Percentiles rank a stretch among this genome's conserved stretches.
Conservation (phyloP, 345 rosid species). For the Corymbia maculata region DNA sequence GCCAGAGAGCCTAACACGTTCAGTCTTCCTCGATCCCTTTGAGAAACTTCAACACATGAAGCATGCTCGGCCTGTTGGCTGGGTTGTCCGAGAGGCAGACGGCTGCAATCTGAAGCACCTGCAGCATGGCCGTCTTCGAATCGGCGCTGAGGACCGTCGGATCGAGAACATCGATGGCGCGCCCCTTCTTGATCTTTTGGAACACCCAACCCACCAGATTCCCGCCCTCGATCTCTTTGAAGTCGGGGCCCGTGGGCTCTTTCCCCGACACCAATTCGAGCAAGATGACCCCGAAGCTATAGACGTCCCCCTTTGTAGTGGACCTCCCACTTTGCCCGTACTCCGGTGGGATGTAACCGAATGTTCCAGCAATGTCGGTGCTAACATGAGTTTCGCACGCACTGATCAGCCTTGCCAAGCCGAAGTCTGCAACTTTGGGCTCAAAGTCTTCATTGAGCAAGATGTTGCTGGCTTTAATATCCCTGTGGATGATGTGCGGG, state of each 20-base stretch:
- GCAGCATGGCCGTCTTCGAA: conserved; percentile 51
- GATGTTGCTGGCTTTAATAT: conserved; percentile 89
- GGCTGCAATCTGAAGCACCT: conserved; percentile 53
- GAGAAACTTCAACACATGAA: conserved; percentile 41
- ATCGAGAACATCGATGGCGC: conserved; percentile 60
- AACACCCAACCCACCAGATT: conserved; percentile 85
- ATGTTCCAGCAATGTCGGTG: conserved; percentile 73
- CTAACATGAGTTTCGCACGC: conserved; percentile 92
- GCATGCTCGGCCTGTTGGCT: conserved; percentile 69
- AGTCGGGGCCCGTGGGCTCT: conserved; percentile 93
- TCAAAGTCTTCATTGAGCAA: conserved; percentile 62
- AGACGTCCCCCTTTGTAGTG: conserved; percentile 79
- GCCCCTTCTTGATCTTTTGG: conserved; percentile 61
- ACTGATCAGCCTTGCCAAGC: conserved; percentile 84
- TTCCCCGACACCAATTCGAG: conserved; percentile 82
- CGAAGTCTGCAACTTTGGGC: conserved; percentile 85
- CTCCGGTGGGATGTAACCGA: conserved; percentile 92
- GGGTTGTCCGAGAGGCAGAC: conserved; percentile 67
- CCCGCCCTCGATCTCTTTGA: conserved; percentile 88
- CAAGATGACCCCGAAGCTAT: conserved; percentile 83
- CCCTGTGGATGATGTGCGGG: conserved; percentile 93
- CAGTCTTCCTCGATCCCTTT: conserved; percentile 29
- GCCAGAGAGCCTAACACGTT: neutral
- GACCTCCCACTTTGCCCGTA: conserved; percentile 85
- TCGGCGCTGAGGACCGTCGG: conserved; percentile 27